Base-by-base conservation (phyloP, 2,329 filamentous ascomycete species). In the Ophiocordyceps camponoti-leonardi region DNA sequence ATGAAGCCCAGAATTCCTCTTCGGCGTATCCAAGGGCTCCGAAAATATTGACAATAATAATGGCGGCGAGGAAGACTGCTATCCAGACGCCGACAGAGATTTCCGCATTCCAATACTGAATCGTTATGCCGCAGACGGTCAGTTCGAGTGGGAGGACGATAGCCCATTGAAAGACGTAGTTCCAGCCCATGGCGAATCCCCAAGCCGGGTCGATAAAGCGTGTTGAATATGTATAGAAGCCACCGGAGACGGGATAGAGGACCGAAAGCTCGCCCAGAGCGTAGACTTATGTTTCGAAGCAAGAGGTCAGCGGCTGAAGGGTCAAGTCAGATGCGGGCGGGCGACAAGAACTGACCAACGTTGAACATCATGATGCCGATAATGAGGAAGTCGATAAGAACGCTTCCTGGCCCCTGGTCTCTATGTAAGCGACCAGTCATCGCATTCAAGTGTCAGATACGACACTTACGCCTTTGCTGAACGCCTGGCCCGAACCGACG, bases 121-220 rank as follows among this genome's bases (percentile, higher is more conserved):
- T 61, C 2, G 69, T 72, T n/a, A 73, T 57, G 48, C 61, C 63
- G 42, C 68, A 69, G 37, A 71, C 70, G 0, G 67, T 69, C 13
- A 71, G 52, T 56, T 71, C 68, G 19, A 71, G 61, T 4, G 68
- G 68, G 35, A 71, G 50, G 22, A 69, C 67, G 35, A 64, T 58
- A 42, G 64, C 60, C 68, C 68, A 71, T 53, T 70, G 67, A 49
- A 71, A 61, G 45, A 67, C 60, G 46, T 67, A 67, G 52, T 71
- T 70, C 66, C 65, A 69, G 45, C 68, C 68, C 67, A 71, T 70
- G 48, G 67, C 67, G 50, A 71, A 71, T 48, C 68, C 68, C 69
- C 72, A 77, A 2, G 73, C 69, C 33, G 73, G 73, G 53, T 75
- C 73, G 48, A 78, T 72, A 52, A 78, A 77, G 45, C 74, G 72